Evolutionary conservation across 495 filamentous ascomycete genomes (phyloP).

Genomic region (Cercophora sp.): DNA sequence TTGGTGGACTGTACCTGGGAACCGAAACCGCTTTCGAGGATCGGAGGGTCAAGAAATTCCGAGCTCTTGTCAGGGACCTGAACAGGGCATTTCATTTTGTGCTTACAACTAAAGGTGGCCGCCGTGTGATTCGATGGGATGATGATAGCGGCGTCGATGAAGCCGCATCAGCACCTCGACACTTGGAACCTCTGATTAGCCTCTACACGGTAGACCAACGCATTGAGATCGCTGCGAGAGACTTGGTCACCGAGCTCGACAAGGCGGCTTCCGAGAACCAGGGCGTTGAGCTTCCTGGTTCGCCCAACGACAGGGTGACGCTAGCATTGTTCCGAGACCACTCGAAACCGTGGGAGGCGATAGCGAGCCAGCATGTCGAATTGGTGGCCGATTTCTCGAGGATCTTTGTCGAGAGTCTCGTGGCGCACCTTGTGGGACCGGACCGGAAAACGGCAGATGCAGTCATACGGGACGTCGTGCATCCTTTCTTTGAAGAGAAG

Average conservation of each 20-base stretch:
- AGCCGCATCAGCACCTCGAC: slow-evolving; percentile 4
- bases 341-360: slow-evolving; percentile 16
- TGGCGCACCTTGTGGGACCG: slow-evolving; percentile 15
- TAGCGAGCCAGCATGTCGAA: slow-evolving; percentile 19
- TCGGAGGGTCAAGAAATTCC: slow-evolving; percentile 10
- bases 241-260: slow-evolving; percentile 15
- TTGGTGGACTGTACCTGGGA: slow-evolving; percentile 14
- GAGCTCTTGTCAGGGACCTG: slow-evolving; percentile 18
- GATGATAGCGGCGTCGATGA: not conserved
- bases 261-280: slow-evolving; percentile 19
- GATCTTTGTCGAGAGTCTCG: slow-evolving; percentile 18
- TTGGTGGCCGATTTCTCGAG: slow-evolving; percentile 11
- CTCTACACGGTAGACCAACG: slow-evolving; percentile 21
- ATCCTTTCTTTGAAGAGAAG: slow-evolving; percentile 37
- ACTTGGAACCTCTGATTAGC: slow-evolving; percentile 15
- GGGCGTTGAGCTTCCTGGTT: slow-evolving; percentile 22
- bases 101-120: slow-evolving; percentile 16
- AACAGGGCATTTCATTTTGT: slow-evolving; percentile 21
- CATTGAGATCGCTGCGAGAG: not conserved
- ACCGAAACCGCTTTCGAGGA: not conserved
- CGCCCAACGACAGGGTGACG: slow-evolving; percentile 12
- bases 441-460: slow-evolving; percentile 16
- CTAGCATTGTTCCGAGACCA: slow-evolving; percentile 22
- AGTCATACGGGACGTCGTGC: slow-evolving; percentile 26
- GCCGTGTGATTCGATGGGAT: slow-evolving; percentile 14